These are phyloP conservation scores for Rhexocercosporidium sp. DNA, from an alignment of 2,329 filamentous ascomycete species.

Conservation along the genomic window DNA sequence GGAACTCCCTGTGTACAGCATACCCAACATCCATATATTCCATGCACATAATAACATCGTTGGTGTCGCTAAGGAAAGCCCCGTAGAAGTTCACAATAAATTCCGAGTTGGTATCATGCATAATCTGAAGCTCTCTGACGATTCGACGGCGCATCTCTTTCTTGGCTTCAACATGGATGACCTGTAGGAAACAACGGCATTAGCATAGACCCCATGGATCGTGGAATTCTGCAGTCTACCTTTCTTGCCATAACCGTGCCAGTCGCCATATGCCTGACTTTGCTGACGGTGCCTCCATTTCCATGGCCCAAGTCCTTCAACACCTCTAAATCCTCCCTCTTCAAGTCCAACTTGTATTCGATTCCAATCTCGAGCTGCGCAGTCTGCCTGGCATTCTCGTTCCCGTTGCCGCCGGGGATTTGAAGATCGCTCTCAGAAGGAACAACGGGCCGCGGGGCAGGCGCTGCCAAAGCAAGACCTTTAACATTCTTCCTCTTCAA, in stretches of 20 bases:
- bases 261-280: conserved; percentile 92
- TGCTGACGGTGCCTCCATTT: conserved; percentile 97
- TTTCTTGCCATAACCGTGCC: conserved; percentile 98
- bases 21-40: conserved; percentile 99
- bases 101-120: conserved; percentile 96
- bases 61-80: conserved; percentile 93
- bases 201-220: background rate
- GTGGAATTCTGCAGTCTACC: conserved; percentile 56
- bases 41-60: conserved; percentile 99
- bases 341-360: conserved; percentile 92
- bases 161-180: conserved; percentile 98
- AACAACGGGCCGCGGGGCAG: conserved; percentile 72
- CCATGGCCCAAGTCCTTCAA: conserved; percentile 94
- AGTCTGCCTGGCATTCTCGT: conserved; percentile 63
- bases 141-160: conserved; percentile 97
- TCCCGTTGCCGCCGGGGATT: conserved; percentile 62
- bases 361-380: conserved; percentile 90
- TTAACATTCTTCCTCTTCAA: conserved; percentile 99
- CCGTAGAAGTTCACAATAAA: conserved; percentile 99
- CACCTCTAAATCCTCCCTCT: conserved; percentile 89
- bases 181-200: conserved; percentile 54
- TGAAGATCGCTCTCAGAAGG: conserved; percentile 75
- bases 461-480: conserved; percentile 84
- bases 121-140: conserved; percentile 95
- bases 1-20: conserved; percentile 45